Base-by-base conservation (phyloP, 139 green algal genomes). In the Closterium sp. region DNA sequence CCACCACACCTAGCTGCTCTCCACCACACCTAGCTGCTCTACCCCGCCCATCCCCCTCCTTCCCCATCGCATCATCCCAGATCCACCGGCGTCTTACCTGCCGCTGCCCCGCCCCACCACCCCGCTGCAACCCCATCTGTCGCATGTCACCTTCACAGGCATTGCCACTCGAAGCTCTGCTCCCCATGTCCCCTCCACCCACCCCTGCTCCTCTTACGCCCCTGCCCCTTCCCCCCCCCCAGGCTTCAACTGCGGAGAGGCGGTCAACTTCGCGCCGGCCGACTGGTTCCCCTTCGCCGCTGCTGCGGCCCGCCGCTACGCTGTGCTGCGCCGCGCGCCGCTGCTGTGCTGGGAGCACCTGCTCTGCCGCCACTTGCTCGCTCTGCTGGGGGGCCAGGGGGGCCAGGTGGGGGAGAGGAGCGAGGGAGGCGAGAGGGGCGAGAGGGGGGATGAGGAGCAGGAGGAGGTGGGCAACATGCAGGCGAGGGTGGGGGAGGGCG, bases 201-300 rank as follows among this genome's bases (percentile, higher is more conserved):
- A 10, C n/a, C 84, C 11, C 84, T 7, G 1, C n/a, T 7, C 1
- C 31, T 87, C 84, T 21, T 7, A 29, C 31, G 13, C 85, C 28
- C 85, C n/a, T 6, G 21, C 27, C 85, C 27, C 85, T 21, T 27
- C n/a, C n/a, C 9, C 27, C n/a, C n/a, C 62, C 5, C 92, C 95
- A 88, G 97, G 97, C 88, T 98, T 98, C 95, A 97, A 98, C 93
- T 91, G 96, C 31, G 97, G 97, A 10, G 97, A 99, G 95, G 97
- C 97, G 4, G 97, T 98, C 89, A 99, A 99, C 96, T 98, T 99
- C 92, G 96, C 93, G 19, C 96, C 95, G 2, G 90, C 95, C 0
- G 96, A 98, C 91, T 99, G 98, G 98, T 93, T 99, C 3, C 19
- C 62, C 6, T 93, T 92, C 79, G 95, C 94, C 30, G 38, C 50